These are phyloP conservation scores for Saprolegnia diclina DNA, from an alignment of 352 stramenopile species.

Conservation along the genomic window DNA sequence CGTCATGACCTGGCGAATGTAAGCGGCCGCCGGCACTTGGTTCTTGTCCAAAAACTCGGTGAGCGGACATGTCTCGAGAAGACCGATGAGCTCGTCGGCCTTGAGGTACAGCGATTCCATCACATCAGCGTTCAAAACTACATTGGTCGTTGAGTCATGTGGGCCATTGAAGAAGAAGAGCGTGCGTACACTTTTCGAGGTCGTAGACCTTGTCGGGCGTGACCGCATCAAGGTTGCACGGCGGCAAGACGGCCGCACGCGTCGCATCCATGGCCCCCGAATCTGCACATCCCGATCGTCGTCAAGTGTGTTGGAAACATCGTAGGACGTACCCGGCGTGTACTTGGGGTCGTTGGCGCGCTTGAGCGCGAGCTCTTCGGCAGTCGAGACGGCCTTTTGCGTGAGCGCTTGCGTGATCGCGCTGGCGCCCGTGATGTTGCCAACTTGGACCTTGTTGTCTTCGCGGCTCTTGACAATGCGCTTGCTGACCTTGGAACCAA, in stretches of 20 bases:
- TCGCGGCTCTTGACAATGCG: slow-evolving; percentile 75
- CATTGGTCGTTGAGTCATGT: not conserved
- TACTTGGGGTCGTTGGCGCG: slow-evolving; percentile 47
- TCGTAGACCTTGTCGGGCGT: slow-evolving; percentile 73
- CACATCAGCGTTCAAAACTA: slow-evolving; percentile 58
- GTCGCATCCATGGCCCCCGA: slow-evolving; percentile 21
- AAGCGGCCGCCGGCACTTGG: slow-evolving; percentile 40
- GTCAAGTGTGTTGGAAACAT: not conserved
- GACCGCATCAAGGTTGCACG: slow-evolving; percentile 61
- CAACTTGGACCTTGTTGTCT: slow-evolving; percentile 73
- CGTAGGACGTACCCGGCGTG: slow-evolving; percentile 31
- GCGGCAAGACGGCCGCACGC: slow-evolving; percentile 60
- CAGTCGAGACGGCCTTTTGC: slow-evolving; percentile 62
- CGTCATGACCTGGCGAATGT: slow-evolving; percentile 54
- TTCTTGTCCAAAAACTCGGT: slow-evolving; percentile 48
- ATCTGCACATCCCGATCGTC: not conserved
- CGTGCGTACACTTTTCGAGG: slow-evolving; percentile 75
- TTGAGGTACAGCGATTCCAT: slow-evolving; percentile 76
- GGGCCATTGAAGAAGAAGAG: too few species aligned
- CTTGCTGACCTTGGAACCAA: slow-evolving; percentile 81
- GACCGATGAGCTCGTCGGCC: slow-evolving; percentile 64
- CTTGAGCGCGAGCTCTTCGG: slow-evolving; percentile 46
- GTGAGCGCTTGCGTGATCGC: slow-evolving; percentile 65
- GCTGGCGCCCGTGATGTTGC: slow-evolving; percentile 64
- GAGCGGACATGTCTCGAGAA: slow-evolving; percentile 46